Conservation (phyloP, 169 alveolate genomes). For the Babesia bovis region DNA sequence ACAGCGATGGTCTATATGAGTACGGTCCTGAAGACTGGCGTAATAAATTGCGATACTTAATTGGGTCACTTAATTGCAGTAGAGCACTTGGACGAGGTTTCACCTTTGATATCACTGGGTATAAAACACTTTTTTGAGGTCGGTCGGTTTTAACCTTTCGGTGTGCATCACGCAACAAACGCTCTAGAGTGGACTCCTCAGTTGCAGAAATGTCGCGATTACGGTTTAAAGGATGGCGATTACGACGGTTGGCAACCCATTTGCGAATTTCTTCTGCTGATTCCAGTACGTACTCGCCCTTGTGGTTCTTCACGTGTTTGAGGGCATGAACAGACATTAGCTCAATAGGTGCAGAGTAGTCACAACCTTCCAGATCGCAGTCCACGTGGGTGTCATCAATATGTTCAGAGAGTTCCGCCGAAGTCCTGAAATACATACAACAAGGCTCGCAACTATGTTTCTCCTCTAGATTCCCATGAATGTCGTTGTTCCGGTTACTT, state of each 20-base stretch:
- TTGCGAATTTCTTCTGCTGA: slow-evolving; percentile 62
- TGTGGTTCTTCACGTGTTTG: slow-evolving; percentile 65
- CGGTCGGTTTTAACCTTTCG: slow-evolving; percentile 1
- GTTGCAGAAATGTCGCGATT: slow-evolving; percentile 6
- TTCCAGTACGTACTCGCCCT: slow-evolving; percentile 62
- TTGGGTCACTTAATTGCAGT: slow-evolving; percentile 53
- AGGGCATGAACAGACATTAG: slow-evolving; percentile 69
- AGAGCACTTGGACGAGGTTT: slow-evolving; percentile 62
- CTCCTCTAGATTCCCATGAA: background rate
- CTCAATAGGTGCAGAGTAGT: slow-evolving; percentile 68
- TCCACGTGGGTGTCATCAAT: slow-evolving; percentile 64
- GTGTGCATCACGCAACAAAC: slow-evolving; percentile 35
- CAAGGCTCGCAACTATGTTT: slow-evolving; percentile 52
- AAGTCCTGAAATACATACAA: slow-evolving; percentile 52
- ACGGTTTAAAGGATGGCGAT: slow-evolving; percentile 38
- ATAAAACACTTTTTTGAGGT: slow-evolving; percentile 27
- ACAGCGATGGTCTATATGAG: slow-evolving; percentile 43
- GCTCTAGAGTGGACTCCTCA: slow-evolving; percentile 40
- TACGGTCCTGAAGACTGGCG: slow-evolving; percentile 46
- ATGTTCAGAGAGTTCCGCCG: slow-evolving; percentile 61
- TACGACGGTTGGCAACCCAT: slow-evolving; percentile 54
- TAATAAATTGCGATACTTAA: slow-evolving; percentile 42
- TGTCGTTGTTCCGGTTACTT: background rate
- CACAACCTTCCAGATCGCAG: slow-evolving; percentile 73
- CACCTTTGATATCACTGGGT: slow-evolving; percentile 50